These are phyloP conservation scores for Magnaporthiopsis rhizophila DNA, from an alignment of 2,329 filamentous ascomycete genomes.

Conservation along the genomic window DNA sequence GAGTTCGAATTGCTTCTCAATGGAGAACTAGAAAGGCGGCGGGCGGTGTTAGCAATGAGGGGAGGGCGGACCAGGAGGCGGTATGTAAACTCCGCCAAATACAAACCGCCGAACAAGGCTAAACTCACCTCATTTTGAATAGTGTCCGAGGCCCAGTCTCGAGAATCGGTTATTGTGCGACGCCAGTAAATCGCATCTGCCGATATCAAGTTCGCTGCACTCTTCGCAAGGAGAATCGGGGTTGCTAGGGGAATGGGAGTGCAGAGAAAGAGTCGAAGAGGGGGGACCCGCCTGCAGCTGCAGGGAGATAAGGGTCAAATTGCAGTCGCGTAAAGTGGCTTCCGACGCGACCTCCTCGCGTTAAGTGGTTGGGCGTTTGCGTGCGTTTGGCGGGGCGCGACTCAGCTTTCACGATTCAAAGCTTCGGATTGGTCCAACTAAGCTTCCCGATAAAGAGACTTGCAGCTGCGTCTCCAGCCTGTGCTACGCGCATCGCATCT, in stretches of 20 bases:
- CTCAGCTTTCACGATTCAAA: background rate
- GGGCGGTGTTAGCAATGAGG: background rate
- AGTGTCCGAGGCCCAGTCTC: background rate
- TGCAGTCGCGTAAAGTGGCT: background rate
- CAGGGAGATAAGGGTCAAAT: background rate
- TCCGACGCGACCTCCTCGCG: background rate
- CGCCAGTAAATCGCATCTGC: background rate
- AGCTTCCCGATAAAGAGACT: background rate
- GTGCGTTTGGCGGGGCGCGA: background rate
- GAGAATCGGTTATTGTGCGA: background rate
- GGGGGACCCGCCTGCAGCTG: slow-evolving; percentile 3
- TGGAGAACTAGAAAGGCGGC: slow-evolving; percentile 56
- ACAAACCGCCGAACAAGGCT: no score
- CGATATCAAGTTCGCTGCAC: background rate
- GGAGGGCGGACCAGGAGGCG: background rate
- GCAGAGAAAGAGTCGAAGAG: slow-evolving; percentile 7
- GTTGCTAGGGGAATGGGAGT: background rate
- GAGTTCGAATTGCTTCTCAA: slow-evolving; percentile 73
- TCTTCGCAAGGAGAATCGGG: background rate
- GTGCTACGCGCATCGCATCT: background rate
- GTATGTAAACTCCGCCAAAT: background rate
- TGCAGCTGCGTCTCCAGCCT: no score
- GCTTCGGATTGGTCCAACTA: slow-evolving; percentile 4
- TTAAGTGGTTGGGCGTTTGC: background rate
- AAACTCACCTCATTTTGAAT: background rate